Percentiles rank a stretch among this genome's conserved stretches.
These are phyloP conservation scores for Paramecium pentaurelia DNA, from an alignment of 73 alveolate genomes.

Conservation along the genomic window DNA sequence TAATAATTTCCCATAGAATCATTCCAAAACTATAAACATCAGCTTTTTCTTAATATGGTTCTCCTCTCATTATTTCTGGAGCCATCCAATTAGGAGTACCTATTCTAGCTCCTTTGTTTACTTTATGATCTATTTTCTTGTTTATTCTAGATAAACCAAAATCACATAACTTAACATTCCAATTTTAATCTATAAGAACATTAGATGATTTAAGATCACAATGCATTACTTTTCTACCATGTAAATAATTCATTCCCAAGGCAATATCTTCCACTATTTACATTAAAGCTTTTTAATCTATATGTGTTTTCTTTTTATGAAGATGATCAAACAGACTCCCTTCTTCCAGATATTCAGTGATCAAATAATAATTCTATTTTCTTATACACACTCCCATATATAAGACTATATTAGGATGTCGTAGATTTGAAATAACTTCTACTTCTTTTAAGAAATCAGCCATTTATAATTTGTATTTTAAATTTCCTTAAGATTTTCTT, in stretches of 20 bases:
- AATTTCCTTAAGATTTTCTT: conserved; percentile 61
- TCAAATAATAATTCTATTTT: conserved; percentile 81
- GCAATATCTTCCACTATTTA: conserved; percentile 90
- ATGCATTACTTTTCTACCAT: conserved; percentile 87
- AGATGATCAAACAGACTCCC: conserved; percentile 79
- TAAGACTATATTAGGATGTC: conserved; percentile 93
- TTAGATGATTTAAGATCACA: conserved; percentile 92
- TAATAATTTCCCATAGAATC: conserved; percentile 70
- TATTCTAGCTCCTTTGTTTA: conserved; percentile 39
- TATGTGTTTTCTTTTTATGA: conserved; percentile 63
- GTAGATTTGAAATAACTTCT: conserved; percentile 82
- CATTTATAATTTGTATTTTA: conserved; percentile 65
- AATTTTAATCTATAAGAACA: conserved; percentile 86
- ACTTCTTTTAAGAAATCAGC: conserved; percentile 88
- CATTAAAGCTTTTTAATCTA: conserved; percentile 75
- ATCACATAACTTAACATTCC: conserved; percentile 91
- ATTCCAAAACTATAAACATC: conserved; percentile 88
- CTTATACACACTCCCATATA: conserved; percentile 90
- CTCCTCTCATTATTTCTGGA: conserved; percentile 86
- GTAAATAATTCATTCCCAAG: conserved; percentile 85
- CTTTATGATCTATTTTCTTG: conserved; percentile 39
- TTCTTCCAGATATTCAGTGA: conserved; percentile 76
- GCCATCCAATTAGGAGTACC: conserved; percentile 91
- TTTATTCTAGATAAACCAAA: conserved; percentile 87
- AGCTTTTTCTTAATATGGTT: conserved; percentile 69